Percentiles rank a stretch among this genome's conserved stretches.
Evolutionary conservation across 2,329 filamentous ascomycete species (phyloP).

Genomic region (Fusarium austroafricanum): DNA sequence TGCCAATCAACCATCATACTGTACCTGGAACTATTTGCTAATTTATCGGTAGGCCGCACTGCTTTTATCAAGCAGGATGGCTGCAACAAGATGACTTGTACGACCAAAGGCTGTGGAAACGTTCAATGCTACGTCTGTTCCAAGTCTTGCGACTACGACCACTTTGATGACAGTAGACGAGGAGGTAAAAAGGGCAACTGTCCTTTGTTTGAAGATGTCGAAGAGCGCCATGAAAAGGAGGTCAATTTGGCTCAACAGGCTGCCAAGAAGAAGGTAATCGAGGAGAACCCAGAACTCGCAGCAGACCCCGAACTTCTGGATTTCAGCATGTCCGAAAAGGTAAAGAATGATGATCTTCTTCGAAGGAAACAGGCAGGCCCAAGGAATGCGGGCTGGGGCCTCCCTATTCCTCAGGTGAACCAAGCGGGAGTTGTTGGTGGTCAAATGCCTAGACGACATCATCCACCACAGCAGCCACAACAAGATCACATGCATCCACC

Average conservation of each 20-base stretch:
- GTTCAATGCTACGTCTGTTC: conserved; percentile 79
- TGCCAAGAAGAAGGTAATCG: conserved; percentile 65
- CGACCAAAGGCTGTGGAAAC: conserved; percentile 62
- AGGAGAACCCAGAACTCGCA: conserved; percentile 69
- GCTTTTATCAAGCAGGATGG: conserved; percentile 82
- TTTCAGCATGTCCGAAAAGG: conserved; percentile 68
- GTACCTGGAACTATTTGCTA: conserved; percentile 30
- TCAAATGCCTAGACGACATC: neutral
- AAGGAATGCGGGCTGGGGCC: neutral
- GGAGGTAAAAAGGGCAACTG: conserved; percentile 68
- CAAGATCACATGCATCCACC: neutral
- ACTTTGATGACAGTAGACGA: conserved; percentile 70
- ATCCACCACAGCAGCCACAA: neutral
- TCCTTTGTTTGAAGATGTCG: conserved; percentile 73
- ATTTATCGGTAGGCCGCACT: conserved; percentile 62
- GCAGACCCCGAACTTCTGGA: conserved; percentile 61
- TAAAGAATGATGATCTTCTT: conserved; percentile 57
- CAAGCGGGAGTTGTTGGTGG: neutral
- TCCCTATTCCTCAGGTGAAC: neutral
- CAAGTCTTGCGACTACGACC: conserved; percentile 72
- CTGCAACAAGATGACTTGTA: conserved; percentile 87
- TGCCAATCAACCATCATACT: conserved; percentile 35
- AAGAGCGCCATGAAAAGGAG: conserved; percentile 71
- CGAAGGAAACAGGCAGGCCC: conserved; percentile 30
- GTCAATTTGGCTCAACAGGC: conserved; percentile 70